These are phyloP conservation scores for Fusarium domesticum DNA, from an alignment of 2,329 filamentous ascomycete species.

Conservation along the genomic window DNA sequence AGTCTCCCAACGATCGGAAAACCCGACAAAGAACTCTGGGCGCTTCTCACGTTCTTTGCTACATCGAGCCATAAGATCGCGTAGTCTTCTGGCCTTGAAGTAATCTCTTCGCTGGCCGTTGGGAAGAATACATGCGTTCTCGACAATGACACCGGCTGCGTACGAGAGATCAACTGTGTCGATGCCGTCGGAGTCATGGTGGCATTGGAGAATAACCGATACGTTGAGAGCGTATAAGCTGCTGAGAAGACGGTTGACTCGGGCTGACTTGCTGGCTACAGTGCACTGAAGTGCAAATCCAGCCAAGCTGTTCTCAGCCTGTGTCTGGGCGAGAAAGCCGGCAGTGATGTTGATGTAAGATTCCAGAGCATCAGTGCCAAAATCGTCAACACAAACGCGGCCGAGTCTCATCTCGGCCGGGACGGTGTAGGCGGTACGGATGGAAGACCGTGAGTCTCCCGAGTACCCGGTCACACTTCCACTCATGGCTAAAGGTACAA, in stretches of 20 bases:
- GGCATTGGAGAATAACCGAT: conserved; percentile 12
- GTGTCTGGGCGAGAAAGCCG: conserved; percentile 7
- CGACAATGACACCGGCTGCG: conserved; percentile 13
- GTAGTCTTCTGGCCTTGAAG: conserved; percentile 11
- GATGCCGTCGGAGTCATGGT: conserved; percentile 15
- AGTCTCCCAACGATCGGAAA: conserved; percentile 13
- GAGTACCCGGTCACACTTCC: conserved; percentile 5
- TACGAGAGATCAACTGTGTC: conserved; percentile 10
- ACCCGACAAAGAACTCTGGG: conserved; percentile 17
- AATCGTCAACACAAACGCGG: conserved; percentile 6
- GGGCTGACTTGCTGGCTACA: neutral
- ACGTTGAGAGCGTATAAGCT: conserved; percentile 1
- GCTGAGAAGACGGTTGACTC: conserved; percentile 8
- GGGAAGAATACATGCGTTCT: conserved; percentile 18
- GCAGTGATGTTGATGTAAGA: conserved; percentile 8
- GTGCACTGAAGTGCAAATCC: conserved; percentile 9
- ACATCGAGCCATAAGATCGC: conserved; percentile 13
- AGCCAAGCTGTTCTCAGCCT: conserved; percentile 5
- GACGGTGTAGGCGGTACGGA: conserved; percentile 2
- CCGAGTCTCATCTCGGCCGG: conserved; percentile 13
- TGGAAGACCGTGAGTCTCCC: conserved; percentile 7
- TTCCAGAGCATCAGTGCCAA: conserved; percentile 9
- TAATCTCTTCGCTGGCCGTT: conserved; percentile 17
- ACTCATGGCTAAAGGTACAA: conserved; percentile 9
- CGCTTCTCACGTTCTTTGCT: conserved; percentile 12